Base-by-base conservation (phyloP, 768 basidiomycete species). In the Candolleomyces aberdarensis region DNA sequence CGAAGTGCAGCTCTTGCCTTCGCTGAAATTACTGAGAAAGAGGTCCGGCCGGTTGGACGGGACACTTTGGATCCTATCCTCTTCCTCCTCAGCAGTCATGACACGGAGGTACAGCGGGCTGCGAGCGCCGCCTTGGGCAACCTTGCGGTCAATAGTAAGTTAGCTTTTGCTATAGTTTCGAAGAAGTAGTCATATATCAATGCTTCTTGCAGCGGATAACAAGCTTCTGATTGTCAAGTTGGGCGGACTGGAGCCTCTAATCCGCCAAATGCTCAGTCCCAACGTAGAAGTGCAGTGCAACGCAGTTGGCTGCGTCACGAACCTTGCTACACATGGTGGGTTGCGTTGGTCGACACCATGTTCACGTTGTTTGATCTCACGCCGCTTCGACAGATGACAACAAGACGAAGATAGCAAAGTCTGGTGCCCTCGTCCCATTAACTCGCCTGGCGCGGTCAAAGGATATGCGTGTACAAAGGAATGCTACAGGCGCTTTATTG, bases 241-340 rank as follows among this genome's bases (percentile, higher is more conserved):
- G 36, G 96, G 96, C 52, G 97, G 97, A 58, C 85, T 99, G 48
- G 97, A 99, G 72, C 97, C 96, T 52, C 83, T 99, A 67, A 98
- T 99, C 68, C 88, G 96, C 59, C 97, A 99, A 75, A 99, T 99
- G 97, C 86, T 98, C 57, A 94, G 92, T 66, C 95, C 96, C 2
- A 99, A 98, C 70, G 96, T 98, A 46, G 97, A 99, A 72, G 97
- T 99, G 2, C 97, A 98, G 74, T 99, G 97, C 79, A 99, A 99
- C 71, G 97, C 97, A 31, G 97, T 99, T 26, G 97, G 97, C 39
- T 99, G 97, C 71, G 94, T 99, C 55, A 99, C 97, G 17, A 99
- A 99, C 72, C 83, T 99, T 48, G 97, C 97, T 14, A 99, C 96
- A 1, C 96, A 98, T 76, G 96, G 96, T 96, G 60, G 58, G 86